Base-by-base conservation (phyloP, 1,284 basidiomycete genomes). In the Leccinum griseonigrum region DNA sequence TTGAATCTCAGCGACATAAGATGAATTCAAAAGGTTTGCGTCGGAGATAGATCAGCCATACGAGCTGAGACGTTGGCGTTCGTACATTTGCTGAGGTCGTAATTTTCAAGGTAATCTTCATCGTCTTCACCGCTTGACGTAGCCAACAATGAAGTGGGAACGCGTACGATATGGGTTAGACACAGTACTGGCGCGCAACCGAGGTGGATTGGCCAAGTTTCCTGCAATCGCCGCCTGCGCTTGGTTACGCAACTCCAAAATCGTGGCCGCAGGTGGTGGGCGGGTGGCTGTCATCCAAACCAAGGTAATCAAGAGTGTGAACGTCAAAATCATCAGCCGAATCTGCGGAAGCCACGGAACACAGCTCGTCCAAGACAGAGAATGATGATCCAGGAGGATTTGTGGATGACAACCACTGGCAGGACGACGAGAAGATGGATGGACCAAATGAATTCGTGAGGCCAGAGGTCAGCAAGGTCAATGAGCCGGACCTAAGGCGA, bases 271-370 rank as follows among this genome's bases (percentile, higher is more conserved):
- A 2, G 87, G 86, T 11, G 87, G 73, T 63, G 83, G 84, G 60
- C 84, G 82, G 66, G n/a, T 82, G 81, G 60, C 77, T 79, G 64
- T 94, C 92, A 68, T 95, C 95, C 67, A 98, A 83, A 53, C 95
- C 95, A 58, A 98, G 90, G 74, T 97, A 97, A 76, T 96, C 95
- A 65, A 98, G 84, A 29, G 95, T 97, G 71, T 94, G 91, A 56
- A 95, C 92, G 71, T 95, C 92, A 74, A 94, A 92, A 61, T 95
- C 92, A 64, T 96, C 94, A 22, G 83, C 82, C n/a, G 89, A 89
- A 69, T 92, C 90, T 64, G 85, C 85, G 32, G 90, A 91, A 55
- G 86, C 85, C 57, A 90, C 87, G 50, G 90, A 92, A 66, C 90
- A 86, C 68, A 91, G 75, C 75, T 94, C 91, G 62, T 93, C 91